Evolutionary conservation across 2,329 filamentous ascomycete species (phyloP).

Genomic region (Teratosphaeria gauchensis): DNA sequence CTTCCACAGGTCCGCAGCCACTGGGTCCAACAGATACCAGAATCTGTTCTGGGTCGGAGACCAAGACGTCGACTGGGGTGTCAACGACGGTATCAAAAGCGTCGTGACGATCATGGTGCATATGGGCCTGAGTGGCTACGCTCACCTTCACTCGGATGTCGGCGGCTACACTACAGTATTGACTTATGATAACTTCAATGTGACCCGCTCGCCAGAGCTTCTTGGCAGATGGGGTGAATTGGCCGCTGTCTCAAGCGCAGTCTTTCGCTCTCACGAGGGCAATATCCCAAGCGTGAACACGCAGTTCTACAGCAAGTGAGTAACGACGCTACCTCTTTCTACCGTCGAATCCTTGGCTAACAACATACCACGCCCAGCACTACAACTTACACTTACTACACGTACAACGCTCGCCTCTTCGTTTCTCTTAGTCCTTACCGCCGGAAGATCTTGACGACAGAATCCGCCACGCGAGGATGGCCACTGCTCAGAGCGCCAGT

Average conservation of each 20-base stretch:
- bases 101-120: conserved; percentile 27
- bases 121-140: conserved; percentile 29
- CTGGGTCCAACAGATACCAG: conserved; percentile 24
- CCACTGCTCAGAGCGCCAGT: conserved; percentile 19
- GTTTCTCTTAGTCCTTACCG: conserved; percentile 26
- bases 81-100: conserved; percentile 29
- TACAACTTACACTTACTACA: conserved; percentile 26
- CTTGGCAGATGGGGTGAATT: conserved; percentile 31
- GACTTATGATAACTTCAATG: conserved; percentile 19
- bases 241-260: conserved; percentile 24
- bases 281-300: conserved; percentile 29
- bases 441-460: conserved; percentile 19
- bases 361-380: neutral
- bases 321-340: neutral
- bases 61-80: conserved; percentile 26
- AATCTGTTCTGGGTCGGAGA: conserved; percentile 33
- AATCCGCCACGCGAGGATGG: conserved; percentile 20
- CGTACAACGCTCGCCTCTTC: conserved; percentile 29
- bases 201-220: conserved; percentile 27
- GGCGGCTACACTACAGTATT: conserved; percentile 29
- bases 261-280: conserved; percentile 30
- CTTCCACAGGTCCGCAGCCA: conserved; percentile 28
- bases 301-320: conserved; percentile 27
- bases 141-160: conserved; percentile 27
- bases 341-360: neutral